Evolutionary conservation across 495 filamentous ascomycete genomes (phyloP).

Genomic region (Lichina pygmaea): DNA sequence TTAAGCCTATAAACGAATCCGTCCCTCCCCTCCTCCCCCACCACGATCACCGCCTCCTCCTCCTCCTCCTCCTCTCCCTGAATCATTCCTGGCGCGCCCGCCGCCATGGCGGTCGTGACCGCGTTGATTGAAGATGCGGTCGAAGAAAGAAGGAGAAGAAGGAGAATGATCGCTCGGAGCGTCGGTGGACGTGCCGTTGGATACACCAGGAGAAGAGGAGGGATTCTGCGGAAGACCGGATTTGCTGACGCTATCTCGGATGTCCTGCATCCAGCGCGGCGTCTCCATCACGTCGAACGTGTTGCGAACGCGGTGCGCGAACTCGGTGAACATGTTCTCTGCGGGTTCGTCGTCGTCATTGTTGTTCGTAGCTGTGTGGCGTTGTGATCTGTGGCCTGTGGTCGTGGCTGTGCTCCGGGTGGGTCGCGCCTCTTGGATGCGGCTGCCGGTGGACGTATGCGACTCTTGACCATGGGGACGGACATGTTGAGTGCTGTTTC

Average conservation of each 20-base stretch:
- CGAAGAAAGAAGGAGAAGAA: no score
- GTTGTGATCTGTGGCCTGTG: neutral
- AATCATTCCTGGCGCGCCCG: no score
- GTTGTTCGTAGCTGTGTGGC: neutral
- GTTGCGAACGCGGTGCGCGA: slow-evolving; percentile 68
- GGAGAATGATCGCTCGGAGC: no score
- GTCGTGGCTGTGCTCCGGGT: neutral
- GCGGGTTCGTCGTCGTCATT: slow-evolving; percentile 18
- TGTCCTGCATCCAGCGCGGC: slow-evolving; percentile 49
- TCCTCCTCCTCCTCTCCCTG: no score
- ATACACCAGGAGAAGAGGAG: no score
- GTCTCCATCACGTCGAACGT: slow-evolving; percentile 67
- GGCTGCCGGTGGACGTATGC: neutral
- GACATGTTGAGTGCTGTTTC: neutral
- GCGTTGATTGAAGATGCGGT: no score
- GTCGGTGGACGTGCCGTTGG: no score
- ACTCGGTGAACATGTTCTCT: slow-evolving; percentile 45
- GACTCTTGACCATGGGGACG: neutral
- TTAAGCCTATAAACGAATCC: no score
- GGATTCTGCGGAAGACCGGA: no score
- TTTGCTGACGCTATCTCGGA: slow-evolving; percentile 11
- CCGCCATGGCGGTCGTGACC: no score
- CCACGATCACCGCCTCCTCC: no score
- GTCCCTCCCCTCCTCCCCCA: no score
- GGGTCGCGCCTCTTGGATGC: neutral